Percentiles rank a stretch among this genome's conserved stretches.
These are phyloP conservation scores for Rhizopogon rudus DNA, from an alignment of 768 basidiomycete genomes.

Conservation along the genomic window DNA sequence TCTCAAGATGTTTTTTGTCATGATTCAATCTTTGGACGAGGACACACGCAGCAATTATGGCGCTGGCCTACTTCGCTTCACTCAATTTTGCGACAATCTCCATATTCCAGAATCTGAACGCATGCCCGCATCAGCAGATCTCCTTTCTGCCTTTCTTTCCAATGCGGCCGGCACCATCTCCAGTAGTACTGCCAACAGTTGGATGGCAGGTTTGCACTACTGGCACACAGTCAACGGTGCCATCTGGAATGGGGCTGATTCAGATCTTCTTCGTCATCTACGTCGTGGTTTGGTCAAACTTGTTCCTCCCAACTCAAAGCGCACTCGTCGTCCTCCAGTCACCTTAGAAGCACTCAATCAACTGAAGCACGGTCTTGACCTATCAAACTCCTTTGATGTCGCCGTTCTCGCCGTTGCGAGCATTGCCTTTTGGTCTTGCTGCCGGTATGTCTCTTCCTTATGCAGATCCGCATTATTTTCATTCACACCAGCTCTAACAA, in stretches of 20 bases:
- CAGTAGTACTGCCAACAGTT: slow-evolving; percentile 19
- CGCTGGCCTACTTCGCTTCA: slow-evolving; percentile 28
- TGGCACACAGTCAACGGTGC: slow-evolving; percentile 35
- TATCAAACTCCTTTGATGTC: too few relatives aligned
- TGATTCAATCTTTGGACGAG: slow-evolving; percentile 11
- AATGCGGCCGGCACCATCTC: slow-evolving; percentile 10
- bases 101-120: slow-evolving; percentile 25
- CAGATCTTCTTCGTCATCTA: too few relatives aligned
- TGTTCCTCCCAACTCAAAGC: too few relatives aligned
- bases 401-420: too few relatives aligned
- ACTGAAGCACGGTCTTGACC: too few relatives aligned
- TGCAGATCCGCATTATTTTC: not conserved
- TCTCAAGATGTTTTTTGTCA: not conserved
- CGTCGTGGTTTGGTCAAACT: too few relatives aligned
- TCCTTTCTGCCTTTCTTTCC: slow-evolving; percentile 26
- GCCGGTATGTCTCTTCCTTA: not conserved
- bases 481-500: slow-evolving; percentile 1
- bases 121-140: slow-evolving; percentile 26
- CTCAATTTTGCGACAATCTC: slow-evolving; percentile 30
- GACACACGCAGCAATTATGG: slow-evolving; percentile 21
- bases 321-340: too few relatives aligned
- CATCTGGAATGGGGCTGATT: too few relatives aligned
- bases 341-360: too few relatives aligned
- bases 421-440: too few relatives aligned
- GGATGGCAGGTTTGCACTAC: slow-evolving; percentile 28